Conservation (phyloP, 2,329 filamentous ascomycete genomes). For the Teratosphaeria destructans region DNA sequence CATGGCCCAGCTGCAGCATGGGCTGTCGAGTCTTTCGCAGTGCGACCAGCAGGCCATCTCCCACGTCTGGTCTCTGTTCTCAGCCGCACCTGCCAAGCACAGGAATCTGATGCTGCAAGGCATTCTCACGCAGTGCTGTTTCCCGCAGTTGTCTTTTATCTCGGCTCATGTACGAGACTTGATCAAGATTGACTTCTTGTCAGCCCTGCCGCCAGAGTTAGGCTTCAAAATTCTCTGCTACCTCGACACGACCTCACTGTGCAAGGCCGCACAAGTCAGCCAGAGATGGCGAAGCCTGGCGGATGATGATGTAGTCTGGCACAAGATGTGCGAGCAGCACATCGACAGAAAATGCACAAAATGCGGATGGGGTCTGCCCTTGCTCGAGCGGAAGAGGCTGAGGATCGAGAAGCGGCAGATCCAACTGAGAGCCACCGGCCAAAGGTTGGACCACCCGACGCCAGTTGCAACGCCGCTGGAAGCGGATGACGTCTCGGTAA, state of each 20-base stretch:
- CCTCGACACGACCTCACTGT: conserved; percentile 86
- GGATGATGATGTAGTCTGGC: conserved; percentile 97
- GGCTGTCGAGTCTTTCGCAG: conserved; percentile 69
- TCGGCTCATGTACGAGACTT: conserved; percentile 85
- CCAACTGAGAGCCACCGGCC: conserved; percentile 54
- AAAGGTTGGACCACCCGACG: conserved; percentile 20
- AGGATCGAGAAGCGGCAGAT: conserved; percentile 80
- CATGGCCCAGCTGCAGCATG: conserved; percentile 87
- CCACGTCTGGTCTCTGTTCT: conserved; percentile 96
- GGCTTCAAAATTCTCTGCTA: conserved; percentile 89
- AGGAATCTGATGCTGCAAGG: conserved; percentile 94
- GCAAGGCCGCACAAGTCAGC: conserved; percentile 92
- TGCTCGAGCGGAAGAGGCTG: conserved; percentile 79
- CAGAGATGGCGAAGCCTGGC: conserved; percentile 76
- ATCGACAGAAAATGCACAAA: conserved; percentile 89
- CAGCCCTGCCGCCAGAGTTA: conserved; percentile 77
- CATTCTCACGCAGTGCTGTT: conserved; percentile 92
- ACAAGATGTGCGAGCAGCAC: conserved; percentile 95
- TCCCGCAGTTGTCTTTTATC: conserved; percentile 88
- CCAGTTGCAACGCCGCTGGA: conserved; percentile 39
- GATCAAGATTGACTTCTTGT: conserved; percentile 93
- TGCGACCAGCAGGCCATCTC: conserved; percentile 91
- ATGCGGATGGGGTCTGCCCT: conserved; percentile 87
- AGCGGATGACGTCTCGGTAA: conserved; percentile 24
- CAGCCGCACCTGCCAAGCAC: conserved; percentile 85